These are phyloP conservation scores for Stachybotrys echinatus DNA, from an alignment of 2,329 filamentous ascomycete species.

Conservation along the genomic window DNA sequence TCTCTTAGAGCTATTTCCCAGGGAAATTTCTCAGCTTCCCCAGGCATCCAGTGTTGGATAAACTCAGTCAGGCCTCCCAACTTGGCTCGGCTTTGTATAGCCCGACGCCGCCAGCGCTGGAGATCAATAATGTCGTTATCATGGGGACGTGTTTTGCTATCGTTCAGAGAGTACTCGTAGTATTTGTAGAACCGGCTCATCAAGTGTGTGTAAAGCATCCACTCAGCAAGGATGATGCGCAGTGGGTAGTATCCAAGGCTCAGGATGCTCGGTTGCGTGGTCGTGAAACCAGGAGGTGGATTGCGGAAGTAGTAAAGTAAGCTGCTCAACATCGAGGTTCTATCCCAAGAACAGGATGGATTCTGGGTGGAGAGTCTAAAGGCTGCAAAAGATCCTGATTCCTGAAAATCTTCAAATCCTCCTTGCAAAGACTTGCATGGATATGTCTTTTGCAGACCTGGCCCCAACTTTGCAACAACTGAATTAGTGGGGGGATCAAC, in stretches of 20 bases:
- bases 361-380: neutral
- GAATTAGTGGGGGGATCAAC: constrained; percentile 2
- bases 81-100: constrained; percentile 10
- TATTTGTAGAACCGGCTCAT: constrained; percentile 11
- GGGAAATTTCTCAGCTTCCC: constrained; percentile 2
- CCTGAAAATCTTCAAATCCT: constrained; percentile 3
- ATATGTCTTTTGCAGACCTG: neutral
- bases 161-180: constrained; percentile 11
- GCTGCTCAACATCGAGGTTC: constrained; percentile 2
- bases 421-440: neutral
- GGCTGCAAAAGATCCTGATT: constrained; percentile 1
- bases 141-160: constrained; percentile 7
- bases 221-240: constrained; percentile 11
- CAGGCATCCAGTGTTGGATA: constrained; percentile 6
- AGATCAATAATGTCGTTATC: constrained; percentile 12
- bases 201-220: constrained; percentile 11
- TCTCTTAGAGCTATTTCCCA: constrained; percentile 7
- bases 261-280: constrained; percentile 5
- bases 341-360: neutral
- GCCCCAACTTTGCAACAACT: neutral
- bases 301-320: constrained; percentile 4
- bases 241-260: constrained; percentile 10
- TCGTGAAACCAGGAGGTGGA: neutral
- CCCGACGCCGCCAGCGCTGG: constrained; percentile 12
- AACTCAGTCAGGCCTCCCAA: constrained; percentile 7